phyloP scores from a whole-genome alignment of 2,329 filamentous ascomycete genomes.

The Leptographium flavum region DNA sequence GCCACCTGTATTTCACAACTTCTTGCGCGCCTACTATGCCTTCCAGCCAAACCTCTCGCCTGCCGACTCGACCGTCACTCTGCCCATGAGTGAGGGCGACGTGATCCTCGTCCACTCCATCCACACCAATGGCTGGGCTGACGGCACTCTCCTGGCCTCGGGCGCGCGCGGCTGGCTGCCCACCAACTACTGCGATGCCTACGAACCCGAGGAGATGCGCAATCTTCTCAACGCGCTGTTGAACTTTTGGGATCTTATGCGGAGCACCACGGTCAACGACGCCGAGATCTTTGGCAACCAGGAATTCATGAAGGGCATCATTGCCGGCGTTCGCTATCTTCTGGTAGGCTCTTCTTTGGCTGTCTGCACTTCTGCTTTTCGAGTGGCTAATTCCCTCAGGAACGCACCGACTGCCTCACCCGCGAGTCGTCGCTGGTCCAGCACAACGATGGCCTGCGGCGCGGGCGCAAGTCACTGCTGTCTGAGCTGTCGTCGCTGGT shows the following conservation, averaged over 20 bases:
- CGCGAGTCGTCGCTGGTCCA: constrained; percentile 65
- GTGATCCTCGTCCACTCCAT: constrained; percentile 90
- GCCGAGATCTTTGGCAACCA: constrained; percentile 73
- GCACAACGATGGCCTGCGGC: constrained; percentile 59
- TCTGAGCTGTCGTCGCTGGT: constrained; percentile 83
- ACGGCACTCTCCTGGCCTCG: constrained; percentile 76
- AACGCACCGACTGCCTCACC: constrained; percentile 77
- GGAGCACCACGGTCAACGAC: constrained; percentile 62
- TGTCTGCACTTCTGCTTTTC: not conserved
- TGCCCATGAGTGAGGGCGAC: constrained; percentile 80
- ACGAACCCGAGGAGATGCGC: constrained; percentile 77
- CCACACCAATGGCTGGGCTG: constrained; percentile 96
- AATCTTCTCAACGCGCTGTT: constrained; percentile 74
- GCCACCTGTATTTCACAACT: constrained; percentile 75
- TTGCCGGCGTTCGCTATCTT: constrained; percentile 81
- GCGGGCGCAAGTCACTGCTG: constrained; percentile 72
- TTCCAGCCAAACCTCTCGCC: constrained; percentile 70
- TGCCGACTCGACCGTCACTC: constrained; percentile 73
- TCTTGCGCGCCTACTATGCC: constrained; percentile 83
- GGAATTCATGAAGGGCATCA: constrained; percentile 87
- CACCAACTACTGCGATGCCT: constrained; percentile 95
- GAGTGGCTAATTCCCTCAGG: constrained; percentile 35
- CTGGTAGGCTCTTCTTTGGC: constrained; percentile 38
- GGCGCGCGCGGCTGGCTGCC: constrained; percentile 89
- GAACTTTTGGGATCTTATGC: constrained; percentile 83